Evolutionary conservation across 805 yeast species (phyloP).

Genomic region (Spathaspora girioi): DNA sequence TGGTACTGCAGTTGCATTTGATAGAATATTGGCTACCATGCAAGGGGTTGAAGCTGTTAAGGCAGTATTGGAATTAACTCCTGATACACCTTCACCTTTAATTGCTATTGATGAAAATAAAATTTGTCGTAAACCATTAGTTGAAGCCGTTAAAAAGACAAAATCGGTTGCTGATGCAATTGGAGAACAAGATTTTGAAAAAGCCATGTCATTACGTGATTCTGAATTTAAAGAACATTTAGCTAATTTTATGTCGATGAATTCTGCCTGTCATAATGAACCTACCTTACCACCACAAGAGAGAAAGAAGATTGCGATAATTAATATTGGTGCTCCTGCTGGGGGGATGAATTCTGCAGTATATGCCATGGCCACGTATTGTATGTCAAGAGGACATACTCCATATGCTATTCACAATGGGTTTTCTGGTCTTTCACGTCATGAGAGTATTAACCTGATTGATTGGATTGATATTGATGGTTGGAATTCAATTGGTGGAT

Average conservation of each 20-base stretch:
- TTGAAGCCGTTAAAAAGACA: constrained; percentile 87
- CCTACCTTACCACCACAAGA: constrained; percentile 57
- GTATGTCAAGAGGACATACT: constrained; percentile 84
- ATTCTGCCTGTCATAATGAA: constrained; percentile 62
- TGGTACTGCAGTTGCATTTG: constrained; percentile 96
- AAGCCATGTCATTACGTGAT: constrained; percentile 85
- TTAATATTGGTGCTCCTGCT: constrained; percentile 96
- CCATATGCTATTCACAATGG: constrained; percentile 93
- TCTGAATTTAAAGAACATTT: constrained; percentile 82
- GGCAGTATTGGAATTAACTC: constrained; percentile 85
- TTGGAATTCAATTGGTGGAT: constrained; percentile 90
- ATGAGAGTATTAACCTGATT: constrained; percentile 74
- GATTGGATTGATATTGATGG: constrained; percentile 84
- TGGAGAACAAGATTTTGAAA: constrained; percentile 69
- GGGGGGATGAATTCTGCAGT: constrained; percentile 94
- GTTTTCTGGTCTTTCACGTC: constrained; percentile 85
- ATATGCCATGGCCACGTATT: constrained; percentile 84
- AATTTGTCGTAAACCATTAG: constrained; percentile 76
- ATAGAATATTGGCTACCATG: constrained; percentile 84
- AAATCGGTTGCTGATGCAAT: constrained; percentile 90
- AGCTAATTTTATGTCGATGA: constrained; percentile 66
- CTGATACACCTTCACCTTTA: constrained; percentile 91
- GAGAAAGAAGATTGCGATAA: constrained; percentile 73
- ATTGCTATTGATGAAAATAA: constrained; percentile 88
- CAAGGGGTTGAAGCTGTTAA: constrained; percentile 98